These are phyloP conservation scores for Solanum chacoense DNA, from an alignment of 305 asterid genomes.

Conservation along the genomic window DNA sequence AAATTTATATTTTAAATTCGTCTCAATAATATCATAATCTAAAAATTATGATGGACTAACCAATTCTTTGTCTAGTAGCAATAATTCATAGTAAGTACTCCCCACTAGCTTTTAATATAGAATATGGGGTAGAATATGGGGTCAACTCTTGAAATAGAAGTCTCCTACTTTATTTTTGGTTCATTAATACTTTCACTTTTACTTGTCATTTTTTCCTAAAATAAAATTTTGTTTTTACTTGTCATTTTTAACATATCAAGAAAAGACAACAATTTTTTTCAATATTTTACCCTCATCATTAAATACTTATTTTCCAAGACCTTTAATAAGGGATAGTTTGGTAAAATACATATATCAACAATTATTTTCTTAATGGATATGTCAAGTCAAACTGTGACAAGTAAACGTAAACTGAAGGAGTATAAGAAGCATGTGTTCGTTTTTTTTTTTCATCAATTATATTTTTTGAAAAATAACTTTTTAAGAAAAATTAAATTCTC, in stretches of 20 bases:
- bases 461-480: not conserved
- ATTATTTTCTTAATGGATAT: too few relatives aligned
- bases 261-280: too few relatives aligned
- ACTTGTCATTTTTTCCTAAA: too few relatives aligned
- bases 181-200: too few relatives aligned
- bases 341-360: not conserved
- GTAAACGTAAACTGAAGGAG: rapidly evolving
- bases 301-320: not conserved
- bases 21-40: not conserved
- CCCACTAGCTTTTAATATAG: not conserved
- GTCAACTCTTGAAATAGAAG: not conserved
- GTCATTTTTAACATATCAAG: too few relatives aligned
- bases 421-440: not conserved
- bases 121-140: not conserved
- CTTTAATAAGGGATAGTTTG: not conserved
- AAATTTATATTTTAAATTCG: not conserved
- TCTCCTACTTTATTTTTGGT: not conserved
- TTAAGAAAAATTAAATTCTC: not conserved
- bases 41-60: not conserved
- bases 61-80: not conserved
- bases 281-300: too few relatives aligned
- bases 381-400: not conserved
- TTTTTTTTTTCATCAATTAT: not conserved
- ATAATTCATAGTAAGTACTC: not conserved
- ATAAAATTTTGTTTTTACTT: too few relatives aligned